Evolutionary conservation across 78 protist species (phyloP).

Genomic region (Polysphondylium violaceum): DNA sequence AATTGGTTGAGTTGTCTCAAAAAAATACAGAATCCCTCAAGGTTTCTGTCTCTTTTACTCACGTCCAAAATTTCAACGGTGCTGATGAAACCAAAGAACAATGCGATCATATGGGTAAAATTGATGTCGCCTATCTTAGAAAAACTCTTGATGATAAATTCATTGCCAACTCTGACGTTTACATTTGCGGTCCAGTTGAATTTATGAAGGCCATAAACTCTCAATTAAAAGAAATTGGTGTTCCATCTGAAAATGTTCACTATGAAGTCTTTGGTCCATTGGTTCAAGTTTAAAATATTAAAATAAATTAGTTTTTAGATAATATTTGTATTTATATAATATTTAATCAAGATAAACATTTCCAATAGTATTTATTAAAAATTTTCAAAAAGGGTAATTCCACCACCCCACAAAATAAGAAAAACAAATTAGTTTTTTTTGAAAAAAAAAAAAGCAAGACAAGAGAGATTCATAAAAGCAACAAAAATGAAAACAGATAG

Average conservation of each 20-base stretch:
- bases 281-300: background rate
- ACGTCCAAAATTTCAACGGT: background rate
- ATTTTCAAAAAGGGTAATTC: background rate
- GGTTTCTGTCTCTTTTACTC: background rate
- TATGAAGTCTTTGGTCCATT: constrained; percentile 75
- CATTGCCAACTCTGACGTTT: constrained; percentile 2
- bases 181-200: constrained; percentile 40
- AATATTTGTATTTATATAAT: background rate
- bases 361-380: background rate
- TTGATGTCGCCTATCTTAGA: background rate
- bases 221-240: background rate
- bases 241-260: constrained; percentile 13
- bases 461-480: background rate
- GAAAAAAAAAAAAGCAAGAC: background rate
- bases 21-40: background rate
- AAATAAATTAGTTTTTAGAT: background rate
- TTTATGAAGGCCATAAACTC: constrained; percentile 33
- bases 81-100: background rate
- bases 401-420: background rate
- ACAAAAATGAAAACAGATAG: too few species aligned
- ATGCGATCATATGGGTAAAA: background rate
- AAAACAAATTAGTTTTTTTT: background rate
- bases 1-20: background rate
- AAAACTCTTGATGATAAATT: too few species aligned
- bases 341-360: background rate